phyloP scores from a whole-genome alignment of 305 asterid genomes.

The Withania somnifera region DNA sequence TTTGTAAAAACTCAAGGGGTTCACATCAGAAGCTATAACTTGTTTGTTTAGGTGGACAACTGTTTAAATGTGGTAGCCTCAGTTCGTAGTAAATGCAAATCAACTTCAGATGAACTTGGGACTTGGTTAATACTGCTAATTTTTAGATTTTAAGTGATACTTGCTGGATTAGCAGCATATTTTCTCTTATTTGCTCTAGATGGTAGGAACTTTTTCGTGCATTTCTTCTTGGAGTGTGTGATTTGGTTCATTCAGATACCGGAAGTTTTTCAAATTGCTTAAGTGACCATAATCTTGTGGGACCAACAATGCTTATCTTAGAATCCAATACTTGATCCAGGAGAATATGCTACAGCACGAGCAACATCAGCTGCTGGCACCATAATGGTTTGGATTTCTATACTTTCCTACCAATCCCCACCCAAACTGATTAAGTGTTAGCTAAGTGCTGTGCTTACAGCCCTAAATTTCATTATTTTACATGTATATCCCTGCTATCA shows the following conservation, averaged over 20 bases:
- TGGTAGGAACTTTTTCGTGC: not conserved
- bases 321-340: constrained; percentile 27
- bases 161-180: not conserved
- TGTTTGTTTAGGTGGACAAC: not conserved
- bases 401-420: not conserved
- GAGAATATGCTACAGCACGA: constrained; percentile 79
- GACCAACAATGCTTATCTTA: not conserved
- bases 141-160: not conserved
- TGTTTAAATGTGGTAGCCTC: not conserved
- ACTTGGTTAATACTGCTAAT: not conserved
- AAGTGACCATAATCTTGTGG: not conserved
- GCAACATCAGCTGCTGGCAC: constrained; percentile 76
- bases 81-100: not conserved
- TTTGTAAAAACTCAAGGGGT: not conserved
- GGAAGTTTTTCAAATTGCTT: not conserved
- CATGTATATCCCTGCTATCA: not conserved
- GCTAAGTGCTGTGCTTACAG: not conserved
- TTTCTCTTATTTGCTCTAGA: not conserved
- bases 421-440: not conserved
- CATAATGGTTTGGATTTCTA: constrained; percentile 47
- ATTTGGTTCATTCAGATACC: not conserved
- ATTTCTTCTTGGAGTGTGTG: not conserved
- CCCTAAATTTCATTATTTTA: not conserved
- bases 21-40: not conserved
- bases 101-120: not conserved